These are phyloP conservation scores for Sordariomycetes sp. DNA, from an alignment of 2,329 filamentous ascomycete species.

Conservation along the genomic window DNA sequence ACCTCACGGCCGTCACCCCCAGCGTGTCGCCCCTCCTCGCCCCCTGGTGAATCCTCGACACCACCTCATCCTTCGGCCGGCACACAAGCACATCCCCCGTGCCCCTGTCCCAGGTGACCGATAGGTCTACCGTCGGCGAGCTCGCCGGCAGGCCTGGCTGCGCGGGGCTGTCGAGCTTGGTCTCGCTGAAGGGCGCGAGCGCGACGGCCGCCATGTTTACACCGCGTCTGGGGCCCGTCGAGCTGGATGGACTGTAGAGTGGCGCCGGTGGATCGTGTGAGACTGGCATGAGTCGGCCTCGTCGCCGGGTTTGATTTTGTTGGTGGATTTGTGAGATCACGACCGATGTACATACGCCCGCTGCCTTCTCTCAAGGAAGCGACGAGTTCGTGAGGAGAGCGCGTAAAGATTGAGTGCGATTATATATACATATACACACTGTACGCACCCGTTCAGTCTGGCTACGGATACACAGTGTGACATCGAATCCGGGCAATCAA, in stretches of 20 bases:
- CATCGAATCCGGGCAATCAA: background rate
- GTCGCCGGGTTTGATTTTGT: background rate
- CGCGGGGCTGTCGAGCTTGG: constrained; percentile 39
- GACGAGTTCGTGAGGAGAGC: background rate
- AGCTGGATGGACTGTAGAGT: background rate
- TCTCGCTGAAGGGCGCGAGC: constrained; percentile 40
- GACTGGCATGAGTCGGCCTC: background rate
- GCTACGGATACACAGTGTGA: background rate
- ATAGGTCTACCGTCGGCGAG: constrained; percentile 76
- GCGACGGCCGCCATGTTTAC: constrained; percentile 13
- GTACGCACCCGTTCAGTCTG: background rate
- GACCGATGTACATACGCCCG: background rate
- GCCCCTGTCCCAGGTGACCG: constrained; percentile 54
- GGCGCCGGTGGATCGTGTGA: background rate
- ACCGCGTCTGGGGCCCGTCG: background rate
- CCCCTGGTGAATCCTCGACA: constrained; percentile 36
- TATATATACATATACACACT: background rate
- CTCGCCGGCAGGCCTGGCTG: constrained; percentile 50
- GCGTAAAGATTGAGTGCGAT: background rate
- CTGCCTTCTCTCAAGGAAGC: background rate
- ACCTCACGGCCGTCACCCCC: constrained; percentile 33
- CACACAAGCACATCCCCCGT: constrained; percentile 62
- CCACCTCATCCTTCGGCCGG: constrained; percentile 60
- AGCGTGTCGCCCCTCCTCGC: constrained; percentile 25
- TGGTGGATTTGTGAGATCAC: background rate